Conservation (phyloP, 2,329 filamentous ascomycete species). For the Aureobasidium sp. region DNA sequence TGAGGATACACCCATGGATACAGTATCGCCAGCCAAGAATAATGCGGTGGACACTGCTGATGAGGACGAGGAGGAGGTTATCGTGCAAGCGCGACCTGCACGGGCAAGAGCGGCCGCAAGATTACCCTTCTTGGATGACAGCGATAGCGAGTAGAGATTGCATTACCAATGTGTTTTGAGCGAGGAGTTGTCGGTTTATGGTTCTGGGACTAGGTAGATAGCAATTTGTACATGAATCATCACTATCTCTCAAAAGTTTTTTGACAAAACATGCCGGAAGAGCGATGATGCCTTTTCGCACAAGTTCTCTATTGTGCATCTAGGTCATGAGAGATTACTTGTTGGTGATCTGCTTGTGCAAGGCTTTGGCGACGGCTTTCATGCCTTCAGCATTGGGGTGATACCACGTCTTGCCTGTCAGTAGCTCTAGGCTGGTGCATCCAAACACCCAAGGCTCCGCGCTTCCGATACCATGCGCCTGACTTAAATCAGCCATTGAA, state of each 20-base stretch:
- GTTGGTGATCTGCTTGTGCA: background rate
- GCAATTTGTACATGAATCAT: background rate
- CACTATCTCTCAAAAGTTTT: too few relatives aligned
- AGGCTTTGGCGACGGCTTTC: background rate
- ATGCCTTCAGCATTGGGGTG: background rate
- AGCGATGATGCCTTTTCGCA: too few relatives aligned
- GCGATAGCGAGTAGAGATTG: slow-evolving; percentile 7
- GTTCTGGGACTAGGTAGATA: background rate
- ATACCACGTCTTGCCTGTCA: background rate
- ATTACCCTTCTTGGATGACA: slow-evolving; percentile 12
- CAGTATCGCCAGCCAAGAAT: background rate
- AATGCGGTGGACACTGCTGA: slow-evolving; percentile 27
- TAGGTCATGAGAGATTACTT: background rate
- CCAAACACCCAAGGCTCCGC: slow-evolving; percentile 2
- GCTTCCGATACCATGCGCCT: background rate
- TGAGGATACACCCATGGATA: slow-evolving; percentile 31
- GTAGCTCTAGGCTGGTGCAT: background rate
- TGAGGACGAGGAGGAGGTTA: slow-evolving; percentile 34
- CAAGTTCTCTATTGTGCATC: too few relatives aligned
- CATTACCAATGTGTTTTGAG: background rate
- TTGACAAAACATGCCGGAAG: too few relatives aligned
- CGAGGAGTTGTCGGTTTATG: slow-evolving; percentile 7
- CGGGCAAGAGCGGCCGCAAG: slow-evolving; percentile 7
- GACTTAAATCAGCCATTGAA: background rate
- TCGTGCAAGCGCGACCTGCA: slow-evolving; percentile 14